Evolutionary conservation across 257 asterid species (phyloP).

Genomic region (Mitragyna speciosa): DNA sequence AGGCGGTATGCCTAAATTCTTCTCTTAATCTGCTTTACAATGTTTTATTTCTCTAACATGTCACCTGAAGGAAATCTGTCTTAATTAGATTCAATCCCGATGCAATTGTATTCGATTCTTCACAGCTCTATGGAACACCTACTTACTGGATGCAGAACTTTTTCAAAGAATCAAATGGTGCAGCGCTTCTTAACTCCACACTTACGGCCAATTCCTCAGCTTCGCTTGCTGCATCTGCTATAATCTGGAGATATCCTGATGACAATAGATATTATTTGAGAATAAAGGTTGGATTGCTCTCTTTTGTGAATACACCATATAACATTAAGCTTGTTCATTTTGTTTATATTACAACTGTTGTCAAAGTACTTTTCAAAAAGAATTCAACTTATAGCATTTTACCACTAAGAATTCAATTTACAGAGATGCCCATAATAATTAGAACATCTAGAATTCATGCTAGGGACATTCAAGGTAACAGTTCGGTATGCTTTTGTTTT

Average conservation of each 20-base stretch:
- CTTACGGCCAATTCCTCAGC: constrained; percentile 43
- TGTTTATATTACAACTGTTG: neutral
- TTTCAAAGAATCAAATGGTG: constrained; percentile 83
- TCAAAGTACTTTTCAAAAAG: neutral
- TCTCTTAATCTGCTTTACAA: neutral
- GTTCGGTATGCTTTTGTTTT: neutral
- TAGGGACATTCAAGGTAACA: neutral
- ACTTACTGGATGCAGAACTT: constrained; percentile 94
- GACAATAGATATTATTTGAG: constrained; percentile 26
- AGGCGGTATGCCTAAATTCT: constrained; percentile 43
- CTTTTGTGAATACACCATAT: neutral
- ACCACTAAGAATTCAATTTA: neutral
- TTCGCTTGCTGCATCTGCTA: constrained; percentile 69
- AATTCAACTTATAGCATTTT: too few relatives aligned
- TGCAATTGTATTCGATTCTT: constrained; percentile 86
- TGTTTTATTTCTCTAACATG: neutral
- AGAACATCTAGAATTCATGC: neutral
- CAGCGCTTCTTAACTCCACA: constrained; percentile 60
- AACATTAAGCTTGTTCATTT: too few relatives aligned
- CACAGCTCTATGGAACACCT: constrained; percentile 78
- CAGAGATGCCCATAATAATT: neutral
- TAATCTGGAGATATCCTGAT: constrained; percentile 54
- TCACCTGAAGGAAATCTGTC: constrained; percentile 3
- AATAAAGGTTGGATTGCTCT: constrained; percentile 51
- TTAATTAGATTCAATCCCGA: constrained; percentile 73